A percentile compares a stretch with the other conserved stretches of the same genome.
These are phyloP conservation scores for Gossypium ekmanianum DNA, from an alignment of 345 rosid genomes.

Conservation along the genomic window DNA sequence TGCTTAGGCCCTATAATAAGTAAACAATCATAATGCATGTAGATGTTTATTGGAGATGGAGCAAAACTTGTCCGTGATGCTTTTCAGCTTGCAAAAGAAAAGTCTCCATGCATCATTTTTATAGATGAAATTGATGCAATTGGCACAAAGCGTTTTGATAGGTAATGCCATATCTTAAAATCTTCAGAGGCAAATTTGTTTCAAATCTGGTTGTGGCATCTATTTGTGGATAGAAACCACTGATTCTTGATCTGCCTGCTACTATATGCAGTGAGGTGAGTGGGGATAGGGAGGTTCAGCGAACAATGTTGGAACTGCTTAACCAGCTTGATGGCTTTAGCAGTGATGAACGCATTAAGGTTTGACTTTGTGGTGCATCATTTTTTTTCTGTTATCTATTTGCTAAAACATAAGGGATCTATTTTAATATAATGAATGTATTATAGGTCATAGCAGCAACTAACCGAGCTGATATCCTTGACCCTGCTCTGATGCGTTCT, in stretches of 20 bases:
- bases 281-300: constrained; percentile 99
- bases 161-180: constrained; percentile 39
- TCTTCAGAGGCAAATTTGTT: not conserved
- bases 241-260: constrained; percentile 1
- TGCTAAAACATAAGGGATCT: not conserved
- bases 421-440: not conserved
- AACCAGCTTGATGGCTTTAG: constrained; percentile 99
- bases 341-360: constrained; percentile 97
- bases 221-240: not conserved
- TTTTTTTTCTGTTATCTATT: constrained; percentile 12
- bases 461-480: constrained; percentile 95
- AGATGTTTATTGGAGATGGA: constrained; percentile 99
- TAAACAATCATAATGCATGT: constrained; percentile 18
- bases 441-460: constrained; percentile 97
- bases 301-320: constrained; percentile 97
- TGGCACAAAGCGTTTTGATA: constrained; percentile 98
- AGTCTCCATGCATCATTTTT: constrained; percentile 98
- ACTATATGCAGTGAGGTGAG: constrained; percentile 83
- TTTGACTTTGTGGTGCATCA: constrained; percentile 15
- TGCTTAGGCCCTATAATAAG: not conserved
- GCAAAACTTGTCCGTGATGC: constrained; percentile 99
- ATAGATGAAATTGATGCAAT: constrained; percentile 99
- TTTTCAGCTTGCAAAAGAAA: constrained; percentile 97
- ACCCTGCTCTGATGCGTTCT: constrained; percentile 99
- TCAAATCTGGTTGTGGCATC: not conserved